These are phyloP conservation scores for Yarrowia alimentaria DNA, from an alignment of 805 yeast genomes.

Conservation along the genomic window DNA sequence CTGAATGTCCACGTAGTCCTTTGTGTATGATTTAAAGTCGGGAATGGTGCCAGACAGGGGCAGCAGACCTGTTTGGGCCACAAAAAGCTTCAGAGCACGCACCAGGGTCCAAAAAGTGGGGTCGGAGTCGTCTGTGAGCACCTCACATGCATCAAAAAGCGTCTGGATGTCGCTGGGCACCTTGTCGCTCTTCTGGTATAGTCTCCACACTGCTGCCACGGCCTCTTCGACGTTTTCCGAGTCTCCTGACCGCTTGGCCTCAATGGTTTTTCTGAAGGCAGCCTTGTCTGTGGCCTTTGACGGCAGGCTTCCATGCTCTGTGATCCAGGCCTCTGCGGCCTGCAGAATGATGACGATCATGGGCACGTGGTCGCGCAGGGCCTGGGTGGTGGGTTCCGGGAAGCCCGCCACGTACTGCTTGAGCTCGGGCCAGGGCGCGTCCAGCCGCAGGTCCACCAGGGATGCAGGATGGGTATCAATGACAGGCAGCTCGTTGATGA, in stretches of 20 bases:
- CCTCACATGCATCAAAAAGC: conserved; percentile 27
- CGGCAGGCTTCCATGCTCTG: conserved; percentile 34
- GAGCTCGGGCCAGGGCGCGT: conserved; percentile 70
- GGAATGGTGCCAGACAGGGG: conserved; percentile 77
- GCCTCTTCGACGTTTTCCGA: conserved; percentile 57
- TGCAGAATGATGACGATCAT: conserved; percentile 60
- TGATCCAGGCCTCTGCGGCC: conserved; percentile 48
- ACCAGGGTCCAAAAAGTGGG: conserved; percentile 61
- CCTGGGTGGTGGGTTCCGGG: conserved; percentile 43
- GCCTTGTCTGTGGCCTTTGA: conserved; percentile 46
- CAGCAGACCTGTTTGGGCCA: conserved; percentile 43
- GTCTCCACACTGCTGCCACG: conserved; percentile 45
- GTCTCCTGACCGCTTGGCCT: conserved; percentile 43
- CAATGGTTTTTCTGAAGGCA: conserved; percentile 43
- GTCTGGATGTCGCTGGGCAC: conserved; percentile 35
- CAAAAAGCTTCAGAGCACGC: conserved; percentile 54
- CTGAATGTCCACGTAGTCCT: conserved; percentile 57
- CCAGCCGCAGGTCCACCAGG: conserved; percentile 64
- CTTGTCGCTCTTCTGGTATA: conserved; percentile 41
- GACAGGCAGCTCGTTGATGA: conserved; percentile 59
- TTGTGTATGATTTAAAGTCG: conserved; percentile 83
- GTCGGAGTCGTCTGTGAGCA: background rate
- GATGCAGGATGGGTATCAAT: conserved; percentile 71
- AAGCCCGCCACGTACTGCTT: conserved; percentile 49
- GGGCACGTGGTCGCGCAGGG: conserved; percentile 63